phyloP scores from a whole-genome alignment of 1,139 yeast genomes.

The Zygosaccharomyces pseudobailii region DNA sequence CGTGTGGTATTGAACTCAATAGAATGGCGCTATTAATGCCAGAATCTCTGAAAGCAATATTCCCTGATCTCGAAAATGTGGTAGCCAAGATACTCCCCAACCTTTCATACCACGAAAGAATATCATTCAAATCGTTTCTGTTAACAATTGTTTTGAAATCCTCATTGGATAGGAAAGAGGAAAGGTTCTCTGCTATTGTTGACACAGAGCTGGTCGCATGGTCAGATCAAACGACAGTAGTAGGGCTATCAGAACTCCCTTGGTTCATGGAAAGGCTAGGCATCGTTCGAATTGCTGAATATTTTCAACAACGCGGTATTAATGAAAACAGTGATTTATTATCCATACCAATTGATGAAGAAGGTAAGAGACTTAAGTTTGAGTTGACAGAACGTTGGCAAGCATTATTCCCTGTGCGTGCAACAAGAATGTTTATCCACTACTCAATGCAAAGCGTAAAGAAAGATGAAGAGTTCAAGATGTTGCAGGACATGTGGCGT shows the following conservation, averaged over 20 bases:
- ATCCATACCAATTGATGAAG: constrained; percentile 85
- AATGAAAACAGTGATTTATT: constrained; percentile 70
- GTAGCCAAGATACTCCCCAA: constrained; percentile 69
- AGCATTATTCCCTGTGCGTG: constrained; percentile 88
- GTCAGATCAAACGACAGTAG: constrained; percentile 88
- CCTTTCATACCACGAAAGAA: constrained; percentile 85
- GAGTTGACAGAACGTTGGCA: constrained; percentile 90
- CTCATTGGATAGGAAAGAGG: constrained; percentile 61
- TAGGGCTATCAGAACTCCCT: constrained; percentile 81
- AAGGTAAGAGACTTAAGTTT: constrained; percentile 68
- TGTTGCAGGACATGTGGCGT: constrained; percentile 76
- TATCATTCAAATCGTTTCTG: constrained; percentile 86
- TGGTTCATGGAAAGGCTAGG: constrained; percentile 99
- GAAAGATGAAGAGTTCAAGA: constrained; percentile 69
- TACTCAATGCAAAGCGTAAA: constrained; percentile 88
- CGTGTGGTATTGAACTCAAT: constrained; percentile 92
- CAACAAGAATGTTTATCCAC: constrained; percentile 90
- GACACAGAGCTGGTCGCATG: constrained; percentile 91
- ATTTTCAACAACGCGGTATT: constrained; percentile 78
- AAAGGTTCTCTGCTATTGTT: constrained; percentile 76
- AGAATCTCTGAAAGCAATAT: constrained; percentile 73
- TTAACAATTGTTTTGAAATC: constrained; percentile 90
- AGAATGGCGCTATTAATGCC: constrained; percentile 94
- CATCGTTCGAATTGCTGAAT: constrained; percentile 86
- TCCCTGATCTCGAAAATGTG: constrained; percentile 75